These are phyloP conservation scores for Botrytis sinoallii DNA, from an alignment of 2,329 filamentous ascomycete genomes.

Conservation along the genomic window DNA sequence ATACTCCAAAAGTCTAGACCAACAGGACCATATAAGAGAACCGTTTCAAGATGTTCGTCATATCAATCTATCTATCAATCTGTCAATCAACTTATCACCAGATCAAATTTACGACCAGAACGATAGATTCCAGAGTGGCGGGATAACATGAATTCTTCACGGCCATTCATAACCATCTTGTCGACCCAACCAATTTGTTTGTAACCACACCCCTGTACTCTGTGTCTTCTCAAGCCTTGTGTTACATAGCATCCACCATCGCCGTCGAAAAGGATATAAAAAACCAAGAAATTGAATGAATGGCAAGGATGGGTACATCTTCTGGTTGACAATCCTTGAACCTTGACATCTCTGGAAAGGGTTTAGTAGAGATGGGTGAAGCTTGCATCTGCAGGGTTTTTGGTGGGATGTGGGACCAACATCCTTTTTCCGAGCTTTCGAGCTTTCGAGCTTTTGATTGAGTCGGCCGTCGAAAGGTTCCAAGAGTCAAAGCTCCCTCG, in stretches of 20 bases:
- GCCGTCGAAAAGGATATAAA: not conserved
- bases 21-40: not conserved
- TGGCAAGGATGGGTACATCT: not conserved
- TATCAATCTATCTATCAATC: not conserved
- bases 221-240: not conserved
- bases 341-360: not conserved
- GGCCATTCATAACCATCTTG: not conserved
- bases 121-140: not conserved
- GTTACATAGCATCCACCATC: not conserved
- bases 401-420: not conserved
- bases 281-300: not conserved
- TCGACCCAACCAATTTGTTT: not conserved
- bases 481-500: conserved; percentile 8
- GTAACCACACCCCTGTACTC: not conserved
- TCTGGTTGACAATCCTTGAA: not conserved
- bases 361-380: not conserved
- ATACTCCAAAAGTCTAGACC: not conserved
- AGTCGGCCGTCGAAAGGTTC: not conserved
- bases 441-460: not conserved
- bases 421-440: not conserved
- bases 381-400: conserved; percentile 11
- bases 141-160: not conserved
- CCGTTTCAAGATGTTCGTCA: not conserved
- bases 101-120: not conserved
- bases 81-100: not conserved